phyloP scores from a whole-genome alignment of 371 early-diverging fungal species.

The Mucor ambiguus region DNA sequence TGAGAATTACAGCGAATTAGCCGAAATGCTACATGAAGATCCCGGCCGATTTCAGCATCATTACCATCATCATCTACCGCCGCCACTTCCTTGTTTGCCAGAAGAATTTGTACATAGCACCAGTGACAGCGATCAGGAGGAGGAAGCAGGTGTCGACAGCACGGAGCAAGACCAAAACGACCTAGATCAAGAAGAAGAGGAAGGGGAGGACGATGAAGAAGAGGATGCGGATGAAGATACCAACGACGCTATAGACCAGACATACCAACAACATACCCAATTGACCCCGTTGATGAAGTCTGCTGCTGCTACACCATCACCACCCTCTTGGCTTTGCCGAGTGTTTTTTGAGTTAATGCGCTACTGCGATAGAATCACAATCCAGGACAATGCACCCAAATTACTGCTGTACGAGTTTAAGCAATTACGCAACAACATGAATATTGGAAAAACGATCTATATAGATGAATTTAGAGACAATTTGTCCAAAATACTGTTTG shows the following conservation, averaged over 20 bases:
- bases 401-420: constrained; percentile 26
- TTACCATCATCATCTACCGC: background rate
- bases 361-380: constrained; percentile 5
- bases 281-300: constrained; percentile 7
- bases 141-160: background rate
- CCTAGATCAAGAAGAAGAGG: constrained; percentile 2
- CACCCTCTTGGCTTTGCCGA: constrained; percentile 11
- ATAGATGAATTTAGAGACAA: constrained; percentile 19
- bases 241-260: too few relatives aligned
- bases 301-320: background rate
- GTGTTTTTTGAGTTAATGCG: constrained; percentile 15
- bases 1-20: constrained; percentile 28
- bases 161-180: background rate
- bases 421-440: constrained; percentile 16
- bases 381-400: constrained; percentile 10
- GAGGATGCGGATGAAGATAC: background rate
- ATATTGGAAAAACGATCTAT: constrained; percentile 8
- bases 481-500: constrained; percentile 36
- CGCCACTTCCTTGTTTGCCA: background rate
- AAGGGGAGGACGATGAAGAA: background rate
- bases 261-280: constrained; percentile 7
- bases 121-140: background rate
- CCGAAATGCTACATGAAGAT: constrained; percentile 34
- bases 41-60: constrained; percentile 22
- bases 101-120: background rate